Base-by-base conservation (phyloP, 2,329 filamentous ascomycete genomes). In the Xylaria sp. region DNA sequence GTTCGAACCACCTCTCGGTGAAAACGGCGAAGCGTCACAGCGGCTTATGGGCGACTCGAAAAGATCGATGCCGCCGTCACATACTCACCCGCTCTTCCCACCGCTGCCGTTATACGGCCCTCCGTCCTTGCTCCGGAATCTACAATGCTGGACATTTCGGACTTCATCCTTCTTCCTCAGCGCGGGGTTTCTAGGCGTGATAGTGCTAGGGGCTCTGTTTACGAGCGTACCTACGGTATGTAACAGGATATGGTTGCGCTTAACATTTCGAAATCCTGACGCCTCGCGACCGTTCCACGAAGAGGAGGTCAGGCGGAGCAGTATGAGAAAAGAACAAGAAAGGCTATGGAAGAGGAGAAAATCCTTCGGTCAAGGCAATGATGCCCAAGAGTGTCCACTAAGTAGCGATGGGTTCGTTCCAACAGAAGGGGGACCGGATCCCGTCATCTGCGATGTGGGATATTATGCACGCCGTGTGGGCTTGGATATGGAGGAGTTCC, bases 401-500 rank as follows among this genome's bases (percentile, higher is more conserved):
- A 73, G 80, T 21, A 77, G 81, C 11, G 84, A 88, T 8, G 86
- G 88, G n/a, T 97, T 88, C 72, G 80, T 88, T 0, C 92, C 93
- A 0, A 89, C 91, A 1, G 93, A 96, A 80, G 93, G 93, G 17
- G 94, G 94, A 0, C 88, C 86, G 6, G 95, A 98, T 78, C 90
- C 88, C 2, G 82, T 98, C 7, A 81, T 92, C 7, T 93, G 92
- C 75, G 92, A 98, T 74, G 88, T 94, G 21, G 86, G 86, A 2
- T 96, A 98, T 77, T 98, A 98, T 77, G 94, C 95, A 1, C 86
- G 93, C 21, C 86, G 94, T 12, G 93, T 97, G 14, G 95, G 95
- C 0, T 85, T 98, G 0, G 93, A 98, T 69, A 88, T 93, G 27
- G 94, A 98, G 76, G 87, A 87, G 9, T 93, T 93, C 75, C 85